Base-by-base conservation (phyloP, 1,284 basidiomycete genomes). In the Ceratobasidium sp. region DNA sequence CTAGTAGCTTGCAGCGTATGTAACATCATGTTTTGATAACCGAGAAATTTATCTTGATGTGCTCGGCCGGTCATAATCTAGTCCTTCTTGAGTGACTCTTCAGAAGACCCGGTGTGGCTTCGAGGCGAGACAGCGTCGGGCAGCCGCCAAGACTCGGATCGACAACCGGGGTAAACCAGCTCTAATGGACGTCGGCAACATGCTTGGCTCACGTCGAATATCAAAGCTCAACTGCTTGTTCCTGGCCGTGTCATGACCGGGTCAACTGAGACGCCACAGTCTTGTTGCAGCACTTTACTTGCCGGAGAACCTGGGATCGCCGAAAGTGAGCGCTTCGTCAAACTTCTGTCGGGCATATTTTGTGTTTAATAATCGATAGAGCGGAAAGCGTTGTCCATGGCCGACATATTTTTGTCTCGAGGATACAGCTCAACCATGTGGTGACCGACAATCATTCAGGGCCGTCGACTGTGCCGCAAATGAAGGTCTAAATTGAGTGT, bases 231-330 rank as follows among this genome's bases (percentile, higher is more conserved):
- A 33, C 39, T 63, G 60, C 60, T 6, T 18, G 60, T 63, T 5
- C 39, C 60, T 63, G 33, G 10, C 60, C 39, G 39, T 12, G 9
- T 42, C 10, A 13, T 23, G 18, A 42, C n/a, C 26, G 58, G 18
- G 60, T 42, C 60, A 63, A 63, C 60, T 63, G 60, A 63, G 60
- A 20, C 42, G 26, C 58, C 33, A 33, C 33, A n/a, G n/a, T n/a
- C n/a, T n/a, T n/a, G n/a, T n/a, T n/a, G n/a, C n/a, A n/a, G n/a
- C n/a, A n/a, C n/a, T n/a, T n/a, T 33, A 33, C 33, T 33, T 33
- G 33, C 33, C 33, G 33, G 33, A 33, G 33, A 4, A 33, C 33
- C 33, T 33, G 33, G 33, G 4, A 33, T 33, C 33, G 33, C 33
- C 33, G 33, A 33, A 33, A 1, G 33, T 33, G 33, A 33, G 33